Conservation (phyloP, 495 filamentous ascomycete genomes). For the Penicillium waksmanii region DNA sequence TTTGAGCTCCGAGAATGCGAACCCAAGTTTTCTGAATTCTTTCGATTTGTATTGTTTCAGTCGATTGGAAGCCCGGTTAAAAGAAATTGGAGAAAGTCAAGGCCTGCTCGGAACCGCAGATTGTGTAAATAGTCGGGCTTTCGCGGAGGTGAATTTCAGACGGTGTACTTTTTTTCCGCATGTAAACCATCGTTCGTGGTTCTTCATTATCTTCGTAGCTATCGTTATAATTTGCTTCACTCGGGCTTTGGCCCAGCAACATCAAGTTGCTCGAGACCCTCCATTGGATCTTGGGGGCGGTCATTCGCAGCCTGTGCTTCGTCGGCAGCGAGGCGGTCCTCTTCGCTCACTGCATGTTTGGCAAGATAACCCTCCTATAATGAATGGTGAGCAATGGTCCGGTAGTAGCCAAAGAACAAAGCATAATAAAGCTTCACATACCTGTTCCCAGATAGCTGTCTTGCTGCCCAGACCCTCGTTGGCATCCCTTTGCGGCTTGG, state of each 20-base stretch:
- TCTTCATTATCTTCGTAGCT: slow-evolving; percentile 32
- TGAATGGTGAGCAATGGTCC: neutral
- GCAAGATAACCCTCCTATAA: slow-evolving; percentile 88
- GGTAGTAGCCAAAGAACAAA: neutral
- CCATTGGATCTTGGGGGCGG: slow-evolving; percentile 84
- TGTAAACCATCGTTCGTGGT: slow-evolving; percentile 36
- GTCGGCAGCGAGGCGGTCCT: slow-evolving; percentile 71
- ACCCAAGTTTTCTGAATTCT: slow-evolving; percentile 33
- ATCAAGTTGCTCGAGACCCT: slow-evolving; percentile 89
- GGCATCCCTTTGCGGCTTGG: slow-evolving; percentile 89
- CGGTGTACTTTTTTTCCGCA: slow-evolving; percentile 30
- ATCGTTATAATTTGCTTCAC: slow-evolving; percentile 45
- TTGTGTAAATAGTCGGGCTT: slow-evolving; percentile 49
- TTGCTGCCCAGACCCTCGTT: slow-evolving; percentile 87
- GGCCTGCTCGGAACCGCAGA: slow-evolving; percentile 35
- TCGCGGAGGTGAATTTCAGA: slow-evolving; percentile 34
- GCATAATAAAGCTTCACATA: slow-evolving; percentile 47
- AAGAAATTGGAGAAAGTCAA: slow-evolving; percentile 18
- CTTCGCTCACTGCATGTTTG: slow-evolving; percentile 86
- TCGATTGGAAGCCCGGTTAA: slow-evolving; percentile 32
- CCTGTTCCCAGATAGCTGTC: slow-evolving; percentile 98
- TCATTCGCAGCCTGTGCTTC: slow-evolving; percentile 55
- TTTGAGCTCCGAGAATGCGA: slow-evolving; percentile 42
- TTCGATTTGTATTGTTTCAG: slow-evolving; percentile 41
- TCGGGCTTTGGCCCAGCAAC: slow-evolving; percentile 88